Conservation (phyloP, 2,329 filamentous ascomycete species). For the Alternaria sp. region DNA sequence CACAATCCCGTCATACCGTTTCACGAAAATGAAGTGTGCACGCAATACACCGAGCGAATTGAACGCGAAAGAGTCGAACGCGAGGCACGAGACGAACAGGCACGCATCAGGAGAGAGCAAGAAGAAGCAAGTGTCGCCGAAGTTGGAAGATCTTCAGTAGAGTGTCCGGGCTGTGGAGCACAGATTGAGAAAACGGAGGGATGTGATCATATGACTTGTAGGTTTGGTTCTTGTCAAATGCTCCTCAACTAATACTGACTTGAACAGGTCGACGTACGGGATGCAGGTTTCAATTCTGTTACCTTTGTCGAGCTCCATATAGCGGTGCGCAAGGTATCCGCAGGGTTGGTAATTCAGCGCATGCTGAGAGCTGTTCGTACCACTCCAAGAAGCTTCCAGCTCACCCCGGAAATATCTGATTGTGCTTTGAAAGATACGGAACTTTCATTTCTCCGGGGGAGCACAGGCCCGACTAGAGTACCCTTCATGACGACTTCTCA, state of each 20-base stretch:
- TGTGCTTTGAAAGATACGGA: neutral
- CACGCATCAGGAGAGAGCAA: neutral
- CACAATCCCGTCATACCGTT: neutral
- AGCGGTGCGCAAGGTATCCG: neutral
- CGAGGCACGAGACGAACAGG: neutral
- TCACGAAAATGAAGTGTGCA: conserved; percentile 7
- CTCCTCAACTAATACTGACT: neutral
- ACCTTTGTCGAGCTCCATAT: neutral
- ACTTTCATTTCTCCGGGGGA: neutral
- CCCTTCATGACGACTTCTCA: neutral
- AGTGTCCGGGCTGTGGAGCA: neutral
- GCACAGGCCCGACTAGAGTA: neutral
- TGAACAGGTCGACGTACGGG: neutral
- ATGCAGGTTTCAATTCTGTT: neutral
- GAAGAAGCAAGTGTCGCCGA: neutral
- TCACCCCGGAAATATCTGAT: neutral
- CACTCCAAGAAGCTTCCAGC: neutral
- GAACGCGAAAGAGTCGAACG: neutral
- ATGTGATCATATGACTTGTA: conserved; percentile 7
- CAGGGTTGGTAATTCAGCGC: neutral
- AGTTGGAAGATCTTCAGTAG: neutral
- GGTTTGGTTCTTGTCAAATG: neutral
- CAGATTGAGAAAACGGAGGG: neutral
- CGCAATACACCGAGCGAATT: neutral
- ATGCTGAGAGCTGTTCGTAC: neutral